phyloP scores from a whole-genome alignment of 768 basidiomycete genomes.

The Rhizopogon vesiculosus region DNA sequence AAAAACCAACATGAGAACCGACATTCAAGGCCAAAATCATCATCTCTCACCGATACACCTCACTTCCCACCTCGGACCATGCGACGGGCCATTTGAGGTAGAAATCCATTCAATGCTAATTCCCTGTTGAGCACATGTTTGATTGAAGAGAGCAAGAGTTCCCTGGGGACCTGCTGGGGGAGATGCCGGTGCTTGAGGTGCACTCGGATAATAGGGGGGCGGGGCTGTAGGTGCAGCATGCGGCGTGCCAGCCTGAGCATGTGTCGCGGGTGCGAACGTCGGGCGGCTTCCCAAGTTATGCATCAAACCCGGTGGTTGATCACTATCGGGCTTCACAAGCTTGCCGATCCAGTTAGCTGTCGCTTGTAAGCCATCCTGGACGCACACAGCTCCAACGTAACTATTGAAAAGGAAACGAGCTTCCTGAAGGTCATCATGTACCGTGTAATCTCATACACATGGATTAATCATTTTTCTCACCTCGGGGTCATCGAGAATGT shows the following conservation, averaged over 20 bases:
- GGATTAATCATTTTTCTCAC: not conserved
- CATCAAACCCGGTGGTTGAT: conserved; percentile 16
- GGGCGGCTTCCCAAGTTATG: conserved; percentile 1
- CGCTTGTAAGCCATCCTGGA: conserved; percentile 44
- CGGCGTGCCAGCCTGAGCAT: conserved; percentile 3
- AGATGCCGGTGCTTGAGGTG: conserved; percentile 6
- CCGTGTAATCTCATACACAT: not conserved
- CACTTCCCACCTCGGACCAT: conserved; percentile 55
- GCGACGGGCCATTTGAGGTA: conserved; percentile 43
- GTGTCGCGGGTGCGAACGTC: conserved; percentile 12
- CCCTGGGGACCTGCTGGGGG: conserved; percentile 32
- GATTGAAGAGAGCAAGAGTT: conserved; percentile 39
- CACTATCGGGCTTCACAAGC: conserved; percentile 45
- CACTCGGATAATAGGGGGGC: conserved; percentile 16
- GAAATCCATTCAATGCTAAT: conserved; percentile 40
- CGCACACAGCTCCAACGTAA: conserved; percentile 62
- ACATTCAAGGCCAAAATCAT: not conserved
- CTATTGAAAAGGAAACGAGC: conserved; percentile 50
- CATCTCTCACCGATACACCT: conserved; percentile 43
- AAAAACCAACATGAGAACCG: not conserved
- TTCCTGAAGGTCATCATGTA: conserved; percentile 22
- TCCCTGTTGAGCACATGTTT: conserved; percentile 46
- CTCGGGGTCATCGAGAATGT: conserved; percentile 32
- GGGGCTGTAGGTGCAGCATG: conserved; percentile 3
- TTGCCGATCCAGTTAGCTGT: conserved; percentile 57